These are phyloP conservation scores for Jaminaea rosea DNA, from an alignment of 1,284 basidiomycete species.

Conservation along the genomic window DNA sequence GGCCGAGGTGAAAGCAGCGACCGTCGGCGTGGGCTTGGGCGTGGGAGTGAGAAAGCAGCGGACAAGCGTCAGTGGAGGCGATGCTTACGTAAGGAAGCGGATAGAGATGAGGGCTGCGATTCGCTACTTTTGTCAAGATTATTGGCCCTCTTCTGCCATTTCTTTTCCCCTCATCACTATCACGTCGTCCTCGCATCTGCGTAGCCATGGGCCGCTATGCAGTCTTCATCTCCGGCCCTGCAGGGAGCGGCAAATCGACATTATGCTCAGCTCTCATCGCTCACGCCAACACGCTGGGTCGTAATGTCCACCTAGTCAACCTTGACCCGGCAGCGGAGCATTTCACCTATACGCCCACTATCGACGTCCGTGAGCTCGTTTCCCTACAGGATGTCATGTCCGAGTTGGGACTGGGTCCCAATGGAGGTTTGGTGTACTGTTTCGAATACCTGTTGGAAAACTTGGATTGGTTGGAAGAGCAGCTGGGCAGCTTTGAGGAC, in stretches of 20 bases:
- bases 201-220: constrained; percentile 14
- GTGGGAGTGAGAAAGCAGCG: no score
- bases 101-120: no score
- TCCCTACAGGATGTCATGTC: constrained; percentile 92
- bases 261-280: constrained; percentile 83
- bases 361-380: constrained; percentile 91
- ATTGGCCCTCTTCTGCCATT: no score
- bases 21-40: no score
- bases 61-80: no score
- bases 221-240: constrained; percentile 59
- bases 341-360: constrained; percentile 83
- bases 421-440: constrained; percentile 93
- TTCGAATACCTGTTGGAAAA: constrained; percentile 98
- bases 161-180: no score
- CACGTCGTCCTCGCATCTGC: no score
- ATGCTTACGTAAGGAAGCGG: no score
- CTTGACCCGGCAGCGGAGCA: constrained; percentile 91
- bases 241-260: constrained; percentile 91
- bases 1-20: no score
- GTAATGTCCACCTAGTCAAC: constrained; percentile 87
- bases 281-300: constrained; percentile 73
- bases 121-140: no score
- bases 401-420: constrained; percentile 90
- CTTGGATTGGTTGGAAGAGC: constrained; percentile 98
- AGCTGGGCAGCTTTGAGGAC: constrained; percentile 79